Base-by-base conservation (phyloP, 306 rosid species). In the Sicyos edulis region DNA sequence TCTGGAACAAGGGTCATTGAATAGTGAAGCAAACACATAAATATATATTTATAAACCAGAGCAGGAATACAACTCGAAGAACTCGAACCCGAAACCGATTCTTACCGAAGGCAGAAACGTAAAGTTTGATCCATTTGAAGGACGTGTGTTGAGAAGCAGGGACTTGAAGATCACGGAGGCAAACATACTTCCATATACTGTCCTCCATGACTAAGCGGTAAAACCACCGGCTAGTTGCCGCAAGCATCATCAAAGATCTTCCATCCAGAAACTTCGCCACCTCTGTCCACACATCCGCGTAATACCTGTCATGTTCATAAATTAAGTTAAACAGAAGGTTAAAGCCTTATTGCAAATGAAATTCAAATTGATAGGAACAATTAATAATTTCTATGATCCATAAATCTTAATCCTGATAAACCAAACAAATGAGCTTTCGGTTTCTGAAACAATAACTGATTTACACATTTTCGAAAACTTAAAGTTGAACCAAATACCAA, bases 261-360 rank as follows among this genome's bases (percentile, higher is more conserved):
- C 89, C 97, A 54, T 93, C 99, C 70, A 93, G 80, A 83, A 69
- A 82, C 78, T 86, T 93, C 3, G 96, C 87, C 8, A 93, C 85
- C 91, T 93, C 92, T 54, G 95, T 83, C 99, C 97, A 93, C n/a
- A 91, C 80, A 75, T 93, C 99, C 71, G 82, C 83, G 74, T 93
- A 95, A 79, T 74, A 88, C 93, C 99, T 93, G 49, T 32, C 37
- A 32, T 32, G 37, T 32, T 32, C 37, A 32, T 32, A n/a, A 37
- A 50, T 6, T 40, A 47, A 47, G 29, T 19, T 6, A 70, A 20
- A 20, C 49, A 1, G 26, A 72, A 45, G 55, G 8, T 66, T 34
- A 59, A 72, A 65, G 66, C 45, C 54, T 70, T 37, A 19, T 60
- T 63, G 11, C 57, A 6, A 44, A n/a, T 54, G 20, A 51, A 72